A percentile compares a stretch with the other conserved stretches of the same genome.
Evolutionary conservation across 139 green algal species (phyloP).

Genomic region (Tetraselmis chui): DNA sequence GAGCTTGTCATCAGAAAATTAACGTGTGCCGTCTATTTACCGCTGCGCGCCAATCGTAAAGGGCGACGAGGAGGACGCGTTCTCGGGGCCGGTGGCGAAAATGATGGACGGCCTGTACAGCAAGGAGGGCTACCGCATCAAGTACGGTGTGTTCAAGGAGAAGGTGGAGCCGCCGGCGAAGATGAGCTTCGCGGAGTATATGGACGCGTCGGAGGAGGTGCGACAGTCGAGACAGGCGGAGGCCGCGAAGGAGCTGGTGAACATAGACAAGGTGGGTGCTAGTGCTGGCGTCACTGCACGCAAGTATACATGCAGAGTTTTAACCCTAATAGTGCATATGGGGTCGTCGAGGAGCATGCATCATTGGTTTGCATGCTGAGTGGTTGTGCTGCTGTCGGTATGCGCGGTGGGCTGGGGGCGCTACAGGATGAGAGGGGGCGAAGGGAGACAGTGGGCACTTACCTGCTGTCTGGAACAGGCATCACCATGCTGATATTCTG

Average conservation of each 20-base stretch:
- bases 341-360: no score
- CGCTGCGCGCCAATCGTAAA: no score
- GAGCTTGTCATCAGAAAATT: no score
- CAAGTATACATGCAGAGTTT: no score
- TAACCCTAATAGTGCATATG: no score
- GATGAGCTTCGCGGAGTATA: neutral
- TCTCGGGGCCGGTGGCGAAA: neutral
- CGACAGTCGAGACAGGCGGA: neutral
- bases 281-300: no score
- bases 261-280: conserved; percentile 14
- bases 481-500: neutral
- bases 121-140: neutral
- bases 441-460: neutral
- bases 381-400: no score
- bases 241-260: conserved; percentile 9
- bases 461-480: neutral
- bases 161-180: conserved; percentile 9
- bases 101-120: neutral
- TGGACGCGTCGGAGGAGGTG: conserved; percentile 1
- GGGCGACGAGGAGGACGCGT: neutral
- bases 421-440: conserved; percentile 6
- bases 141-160: conserved; percentile 12
- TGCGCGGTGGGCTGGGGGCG: no score
- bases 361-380: no score
- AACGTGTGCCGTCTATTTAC: no score